phyloP scores from a whole-genome alignment of 352 stramenopile genomes.

The Globisporangium spinosum region DNA sequence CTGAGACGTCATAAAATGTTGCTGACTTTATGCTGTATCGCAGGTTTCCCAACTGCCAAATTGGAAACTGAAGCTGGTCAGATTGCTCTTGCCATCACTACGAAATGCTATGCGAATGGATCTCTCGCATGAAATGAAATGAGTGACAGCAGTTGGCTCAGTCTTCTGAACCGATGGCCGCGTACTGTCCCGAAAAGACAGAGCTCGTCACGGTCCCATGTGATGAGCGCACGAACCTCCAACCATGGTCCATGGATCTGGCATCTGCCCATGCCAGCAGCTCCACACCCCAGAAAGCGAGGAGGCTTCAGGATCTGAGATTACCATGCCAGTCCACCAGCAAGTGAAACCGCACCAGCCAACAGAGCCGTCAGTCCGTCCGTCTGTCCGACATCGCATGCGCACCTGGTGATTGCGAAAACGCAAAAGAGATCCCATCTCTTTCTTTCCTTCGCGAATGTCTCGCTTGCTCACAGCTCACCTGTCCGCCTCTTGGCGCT shows the following conservation, averaged over 20 bases:
- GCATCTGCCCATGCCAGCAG: neutral
- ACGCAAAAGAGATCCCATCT: constrained; percentile 2
- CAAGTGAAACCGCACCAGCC: neutral
- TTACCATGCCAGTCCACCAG: neutral
- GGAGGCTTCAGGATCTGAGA: neutral
- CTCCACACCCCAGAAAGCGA: neutral
- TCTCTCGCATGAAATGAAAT: neutral
- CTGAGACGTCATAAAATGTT: neutral
- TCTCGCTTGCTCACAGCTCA: neutral
- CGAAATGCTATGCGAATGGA: neutral
- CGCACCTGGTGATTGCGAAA: constrained; percentile 6
- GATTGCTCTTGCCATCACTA: neutral
- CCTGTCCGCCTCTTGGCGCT: neutral
- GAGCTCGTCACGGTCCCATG: neutral
- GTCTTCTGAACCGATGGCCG: neutral
- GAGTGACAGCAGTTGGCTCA: constrained; percentile 5
- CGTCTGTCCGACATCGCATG: neutral
- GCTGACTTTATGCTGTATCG: constrained; percentile 1
- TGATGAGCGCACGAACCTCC: neutral
- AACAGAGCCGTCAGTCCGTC: neutral
- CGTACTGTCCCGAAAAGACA: neutral
- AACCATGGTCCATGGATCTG: neutral
- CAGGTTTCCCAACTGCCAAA: neutral
- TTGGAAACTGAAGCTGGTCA: constrained; percentile 2
- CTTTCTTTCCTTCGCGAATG: constrained; percentile 1